Evolutionary conservation across 116 monocot species (phyloP).

Genomic region (Papilionanthe hybrid): DNA sequence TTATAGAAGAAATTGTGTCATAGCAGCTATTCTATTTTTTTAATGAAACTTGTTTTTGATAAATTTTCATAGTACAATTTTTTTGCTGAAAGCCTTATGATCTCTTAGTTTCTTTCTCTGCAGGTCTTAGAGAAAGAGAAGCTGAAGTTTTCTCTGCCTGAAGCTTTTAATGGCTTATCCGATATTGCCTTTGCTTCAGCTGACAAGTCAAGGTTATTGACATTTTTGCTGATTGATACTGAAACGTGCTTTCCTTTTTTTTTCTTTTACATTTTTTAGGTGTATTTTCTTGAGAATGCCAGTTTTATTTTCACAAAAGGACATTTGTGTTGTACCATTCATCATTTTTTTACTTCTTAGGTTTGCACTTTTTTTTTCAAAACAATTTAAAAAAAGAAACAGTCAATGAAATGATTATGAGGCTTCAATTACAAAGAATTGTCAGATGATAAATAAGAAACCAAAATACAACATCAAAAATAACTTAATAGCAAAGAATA

Average conservation of each 20-base stretch:
- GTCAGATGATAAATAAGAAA: too few species aligned
- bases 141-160: constrained; percentile 29
- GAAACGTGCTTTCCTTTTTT: neutral
- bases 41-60: neutral
- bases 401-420: too few species aligned
- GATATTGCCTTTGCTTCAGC: constrained; percentile 58
- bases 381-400: neutral
- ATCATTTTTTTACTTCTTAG: neutral
- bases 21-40: neutral
- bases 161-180: constrained; percentile 37
- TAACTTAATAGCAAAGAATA: too few species aligned
- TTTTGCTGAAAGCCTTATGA: constrained; percentile 4
- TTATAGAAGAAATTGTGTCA: neutral
- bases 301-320: neutral
- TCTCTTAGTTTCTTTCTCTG: constrained; percentile 8
- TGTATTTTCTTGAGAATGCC: neutral
- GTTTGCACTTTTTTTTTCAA: neutral
- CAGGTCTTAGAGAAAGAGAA: constrained; percentile 63
- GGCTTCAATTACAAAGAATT: too few species aligned
- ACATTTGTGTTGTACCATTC: neutral
- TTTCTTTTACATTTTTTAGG: neutral
- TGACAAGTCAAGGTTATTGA: constrained; percentile 67
- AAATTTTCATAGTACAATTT: neutral
- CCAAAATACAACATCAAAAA: too few species aligned
- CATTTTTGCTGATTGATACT: neutral